These are phyloP conservation scores for Hirsutella rhossiliensis DNA, from an alignment of 2,329 filamentous ascomycete genomes.

Conservation along the genomic window DNA sequence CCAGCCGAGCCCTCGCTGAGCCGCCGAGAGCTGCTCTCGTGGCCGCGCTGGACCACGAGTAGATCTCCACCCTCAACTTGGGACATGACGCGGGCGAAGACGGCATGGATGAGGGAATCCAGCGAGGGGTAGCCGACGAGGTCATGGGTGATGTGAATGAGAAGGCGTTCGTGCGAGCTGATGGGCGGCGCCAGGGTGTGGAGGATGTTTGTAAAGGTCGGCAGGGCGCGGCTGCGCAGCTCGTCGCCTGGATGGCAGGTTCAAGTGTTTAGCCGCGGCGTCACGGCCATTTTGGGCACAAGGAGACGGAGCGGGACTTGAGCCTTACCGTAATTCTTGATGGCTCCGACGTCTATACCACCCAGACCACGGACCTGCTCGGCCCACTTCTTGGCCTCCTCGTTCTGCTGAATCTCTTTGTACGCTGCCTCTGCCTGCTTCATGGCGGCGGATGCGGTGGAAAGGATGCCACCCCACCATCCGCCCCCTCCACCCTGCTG, in stretches of 20 bases:
- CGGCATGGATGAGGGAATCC: slow-evolving; percentile 81
- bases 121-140: slow-evolving; percentile 88
- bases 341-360: slow-evolving; percentile 56
- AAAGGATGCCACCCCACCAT: slow-evolving; percentile 82
- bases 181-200: slow-evolving; percentile 95
- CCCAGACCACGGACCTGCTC: slow-evolving; percentile 68
- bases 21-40: slow-evolving; percentile 62
- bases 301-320: not conserved
- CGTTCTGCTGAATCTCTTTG: slow-evolving; percentile 90
- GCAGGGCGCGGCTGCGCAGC: slow-evolving; percentile 72
- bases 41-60: slow-evolving; percentile 84
- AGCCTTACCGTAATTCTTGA: slow-evolving; percentile 36
- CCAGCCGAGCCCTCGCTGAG: slow-evolving; percentile 48
- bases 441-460: slow-evolving; percentile 72
- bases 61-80: slow-evolving; percentile 96
- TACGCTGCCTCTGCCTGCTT: slow-evolving; percentile 89
- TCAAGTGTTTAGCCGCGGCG: not conserved
- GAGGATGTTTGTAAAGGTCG: slow-evolving; percentile 88
- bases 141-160: slow-evolving; percentile 96
- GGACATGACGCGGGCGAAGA: slow-evolving; percentile 94
- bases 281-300: not conserved
- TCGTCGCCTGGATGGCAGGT: slow-evolving; percentile 58
- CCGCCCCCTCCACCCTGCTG: slow-evolving; percentile 44
- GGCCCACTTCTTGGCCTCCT: slow-evolving; percentile 93
- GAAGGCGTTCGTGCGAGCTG: slow-evolving; percentile 88